phyloP scores from a whole-genome alignment of 1,284 basidiomycete species.

The Exsudoporus floridanus region DNA sequence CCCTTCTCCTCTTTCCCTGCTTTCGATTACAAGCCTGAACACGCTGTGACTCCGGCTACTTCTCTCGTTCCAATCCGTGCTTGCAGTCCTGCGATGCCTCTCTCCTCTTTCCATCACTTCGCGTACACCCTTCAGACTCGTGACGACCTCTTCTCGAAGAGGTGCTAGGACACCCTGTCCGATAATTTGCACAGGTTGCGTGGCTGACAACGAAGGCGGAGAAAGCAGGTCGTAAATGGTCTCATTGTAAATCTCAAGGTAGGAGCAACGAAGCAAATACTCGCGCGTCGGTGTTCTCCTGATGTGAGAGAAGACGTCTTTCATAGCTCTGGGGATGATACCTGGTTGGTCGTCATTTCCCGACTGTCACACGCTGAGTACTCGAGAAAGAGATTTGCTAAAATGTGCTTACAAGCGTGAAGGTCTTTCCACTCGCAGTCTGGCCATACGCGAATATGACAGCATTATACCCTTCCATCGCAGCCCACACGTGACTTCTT shows the following conservation, averaged over 20 bases:
- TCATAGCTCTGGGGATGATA: constrained; percentile 92
- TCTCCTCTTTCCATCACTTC: constrained; percentile 86
- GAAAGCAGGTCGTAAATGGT: constrained; percentile 85
- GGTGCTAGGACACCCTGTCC: constrained; percentile 66
- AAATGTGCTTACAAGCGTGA: constrained; percentile 63
- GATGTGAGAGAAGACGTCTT: constrained; percentile 79
- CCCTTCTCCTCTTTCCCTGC: constrained; percentile 59
- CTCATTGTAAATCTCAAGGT: constrained; percentile 98
- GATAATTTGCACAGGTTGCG: constrained; percentile 70
- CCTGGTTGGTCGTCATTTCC: constrained; percentile 86
- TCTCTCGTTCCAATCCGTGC: constrained; percentile 96
- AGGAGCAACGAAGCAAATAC: constrained; percentile 91
- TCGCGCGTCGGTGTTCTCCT: constrained; percentile 74
- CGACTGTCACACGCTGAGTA: constrained; percentile 9
- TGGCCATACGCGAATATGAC: constrained; percentile 94
- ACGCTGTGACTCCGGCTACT: constrained; percentile 93
- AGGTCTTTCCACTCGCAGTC: constrained; percentile 91
- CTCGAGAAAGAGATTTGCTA: neutral
- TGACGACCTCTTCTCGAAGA: constrained; percentile 89
- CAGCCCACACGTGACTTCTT: constrained; percentile 82
- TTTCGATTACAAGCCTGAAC: constrained; percentile 86
- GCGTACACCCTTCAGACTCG: constrained; percentile 81
- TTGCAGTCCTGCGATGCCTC: constrained; percentile 85
- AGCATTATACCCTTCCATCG: constrained; percentile 96
- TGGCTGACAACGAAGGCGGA: constrained; percentile 60